Evolutionary conservation across 2,329 filamentous ascomycete species (phyloP).

Genomic region (Arthroderma sp.): DNA sequence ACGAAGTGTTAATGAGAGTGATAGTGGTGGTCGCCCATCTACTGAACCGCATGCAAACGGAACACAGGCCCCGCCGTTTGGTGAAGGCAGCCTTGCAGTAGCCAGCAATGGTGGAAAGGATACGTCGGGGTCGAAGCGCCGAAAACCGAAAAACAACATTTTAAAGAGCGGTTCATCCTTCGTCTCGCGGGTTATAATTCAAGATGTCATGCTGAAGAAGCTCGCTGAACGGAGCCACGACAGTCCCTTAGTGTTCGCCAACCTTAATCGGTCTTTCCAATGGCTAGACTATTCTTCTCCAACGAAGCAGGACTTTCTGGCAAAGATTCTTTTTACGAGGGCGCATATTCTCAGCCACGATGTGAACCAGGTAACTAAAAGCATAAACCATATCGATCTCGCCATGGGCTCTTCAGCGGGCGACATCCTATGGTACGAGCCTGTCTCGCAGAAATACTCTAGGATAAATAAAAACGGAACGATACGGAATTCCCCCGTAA

Average conservation of each 20-base stretch:
- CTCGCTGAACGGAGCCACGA: constrained; percentile 65
- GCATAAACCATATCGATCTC: constrained; percentile 68
- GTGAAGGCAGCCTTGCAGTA: constrained; percentile 70
- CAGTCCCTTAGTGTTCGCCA: constrained; percentile 82
- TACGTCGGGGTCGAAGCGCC: constrained; percentile 54
- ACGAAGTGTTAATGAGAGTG: constrained; percentile 48
- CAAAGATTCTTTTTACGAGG: constrained; percentile 94
- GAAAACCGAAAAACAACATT: constrained; percentile 96
- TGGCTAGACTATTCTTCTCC: constrained; percentile 80
- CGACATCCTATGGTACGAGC: constrained; percentile 98
- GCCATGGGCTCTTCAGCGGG: constrained; percentile 93
- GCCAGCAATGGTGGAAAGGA: constrained; percentile 54
- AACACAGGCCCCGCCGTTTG: constrained; percentile 54
- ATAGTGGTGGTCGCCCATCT: constrained; percentile 49
- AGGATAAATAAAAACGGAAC: constrained; percentile 93
- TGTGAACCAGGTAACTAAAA: constrained; percentile 73
- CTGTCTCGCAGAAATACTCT: constrained; percentile 88
- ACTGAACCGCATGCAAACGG: constrained; percentile 38
- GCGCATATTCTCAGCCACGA: constrained; percentile 92
- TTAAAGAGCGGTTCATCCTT: constrained; percentile 98
- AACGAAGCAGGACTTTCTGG: constrained; percentile 67
- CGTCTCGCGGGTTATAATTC: constrained; percentile 88
- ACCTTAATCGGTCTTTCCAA: constrained; percentile 89
- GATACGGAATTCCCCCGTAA: constrained; percentile 75
- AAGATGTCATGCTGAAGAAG: constrained; percentile 68